Evolutionary conservation across 257 asterid species (phyloP), one percentile per base, ranked within the genome.

Genomic region (Mitragyna speciosa): DNA sequence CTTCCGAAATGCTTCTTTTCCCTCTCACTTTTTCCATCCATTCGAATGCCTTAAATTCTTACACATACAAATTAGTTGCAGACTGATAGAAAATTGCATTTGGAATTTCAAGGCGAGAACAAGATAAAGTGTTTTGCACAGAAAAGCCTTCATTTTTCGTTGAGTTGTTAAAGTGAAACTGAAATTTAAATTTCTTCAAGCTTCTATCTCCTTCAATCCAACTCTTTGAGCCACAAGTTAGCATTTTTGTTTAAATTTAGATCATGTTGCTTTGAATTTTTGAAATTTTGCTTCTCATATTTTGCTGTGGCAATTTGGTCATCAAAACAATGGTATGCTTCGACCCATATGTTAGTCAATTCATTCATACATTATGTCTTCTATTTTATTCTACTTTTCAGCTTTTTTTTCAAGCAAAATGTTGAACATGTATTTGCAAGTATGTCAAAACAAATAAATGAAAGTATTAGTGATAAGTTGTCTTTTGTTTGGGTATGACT

Each of bases 361-460:
- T 64, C 16, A 64, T 64, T 64, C 70, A 64, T 64, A 64, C 70
- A 64, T 64, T 64, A 64, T 64, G 16, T 64, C 70, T 64, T 64
- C 70, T 26, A 4, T 2, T 64, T 64, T 64, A n/a, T 64, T 64
- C 31, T 26, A 22, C 30, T 26, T 64, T 24, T 30, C 39, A 12
- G 14, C 39, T 24, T 22, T 64, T 64, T 64, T 64, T 64, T 11
- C 14, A 64, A 36, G 31, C 39, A 12, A 24, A 64, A 64, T 64
- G n/a, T 64, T 64, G 4, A 12, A 26, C 36, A 2, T 10, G 12
- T 64, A 64, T 5, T 64, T 64, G 1, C 8, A 24, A 24, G 36
- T 26, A 64, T 64, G 9, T 64, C 39, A 64, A 2, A 7, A 26
- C 33, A n/a, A 26, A 64, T n/a, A 12, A 15, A 15, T 3, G 31